These are phyloP conservation scores for Botrytis paeoniae DNA, from an alignment of 2,329 filamentous ascomycete genomes.

Conservation along the genomic window DNA sequence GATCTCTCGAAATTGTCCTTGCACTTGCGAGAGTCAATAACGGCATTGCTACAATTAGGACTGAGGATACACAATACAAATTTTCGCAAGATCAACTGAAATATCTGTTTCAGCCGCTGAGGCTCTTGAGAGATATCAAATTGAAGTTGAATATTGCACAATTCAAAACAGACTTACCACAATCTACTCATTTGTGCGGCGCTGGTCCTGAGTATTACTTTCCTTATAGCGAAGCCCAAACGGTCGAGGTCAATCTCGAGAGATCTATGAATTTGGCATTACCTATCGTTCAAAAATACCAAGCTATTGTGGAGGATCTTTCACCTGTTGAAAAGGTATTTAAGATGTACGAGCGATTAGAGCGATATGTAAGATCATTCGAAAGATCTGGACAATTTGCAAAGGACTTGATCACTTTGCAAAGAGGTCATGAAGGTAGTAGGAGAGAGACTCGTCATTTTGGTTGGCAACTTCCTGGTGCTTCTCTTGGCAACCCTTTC, in stretches of 20 bases:
- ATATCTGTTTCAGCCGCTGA: conserved; percentile 3
- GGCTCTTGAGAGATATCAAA: conserved; percentile 1
- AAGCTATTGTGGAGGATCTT: background rate
- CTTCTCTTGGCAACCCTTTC: conserved; percentile 17
- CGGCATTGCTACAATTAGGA: background rate
- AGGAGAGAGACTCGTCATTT: conserved; percentile 8
- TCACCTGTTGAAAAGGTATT: conserved; percentile 12
- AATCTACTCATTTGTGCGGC: background rate
- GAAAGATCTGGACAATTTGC: background rate
- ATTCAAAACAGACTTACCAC: background rate
- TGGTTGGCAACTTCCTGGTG: conserved; percentile 10
- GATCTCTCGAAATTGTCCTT: conserved; percentile 10
- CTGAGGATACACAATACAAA: background rate
- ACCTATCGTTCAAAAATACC: background rate
- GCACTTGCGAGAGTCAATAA: background rate
- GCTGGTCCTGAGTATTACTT: conserved; percentile 1
- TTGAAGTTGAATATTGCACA: background rate
- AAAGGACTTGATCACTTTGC: background rate
- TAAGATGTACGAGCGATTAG: conserved; percentile 6
- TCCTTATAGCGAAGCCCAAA: background rate
- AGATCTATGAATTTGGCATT: background rate
- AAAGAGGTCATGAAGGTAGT: background rate
- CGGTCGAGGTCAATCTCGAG: background rate
- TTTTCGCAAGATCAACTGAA: conserved; percentile 6
- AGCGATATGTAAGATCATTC: background rate